Percentiles rank a stretch among this genome's conserved stretches.
Conservation (phyloP, 805 yeast species). For the Yamadazyma scolyti region DNA sequence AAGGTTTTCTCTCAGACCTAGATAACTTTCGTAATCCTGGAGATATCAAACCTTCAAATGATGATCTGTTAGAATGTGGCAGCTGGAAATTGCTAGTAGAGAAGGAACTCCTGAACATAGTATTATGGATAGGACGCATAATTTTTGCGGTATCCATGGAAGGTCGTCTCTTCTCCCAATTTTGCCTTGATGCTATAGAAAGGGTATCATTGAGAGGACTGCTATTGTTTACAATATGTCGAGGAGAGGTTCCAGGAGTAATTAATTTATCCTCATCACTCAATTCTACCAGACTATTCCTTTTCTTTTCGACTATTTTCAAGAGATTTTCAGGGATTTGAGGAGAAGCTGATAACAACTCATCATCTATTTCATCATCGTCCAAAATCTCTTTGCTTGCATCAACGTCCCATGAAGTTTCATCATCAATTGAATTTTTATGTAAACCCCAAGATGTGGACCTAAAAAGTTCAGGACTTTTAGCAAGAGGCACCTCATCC, state of each 20-base stretch:
- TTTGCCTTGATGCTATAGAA: constrained; percentile 13
- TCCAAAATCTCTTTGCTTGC: constrained; percentile 23
- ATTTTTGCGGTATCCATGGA: constrained; percentile 33
- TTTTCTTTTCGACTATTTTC: constrained; percentile 47
- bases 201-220: constrained; percentile 2
- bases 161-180: constrained; percentile 24
- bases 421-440: constrained; percentile 15
- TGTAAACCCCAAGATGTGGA: constrained; percentile 5
- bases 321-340: constrained; percentile 63
- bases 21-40: constrained; percentile 5
- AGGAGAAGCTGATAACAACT: constrained; percentile 56
- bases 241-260: constrained; percentile 32
- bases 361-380: constrained; percentile 43
- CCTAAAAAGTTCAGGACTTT: constrained; percentile 9
- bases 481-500: constrained; percentile 1
- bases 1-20: constrained; percentile 7
- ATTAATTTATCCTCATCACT: constrained; percentile 22
- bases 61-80: constrained; percentile 9
- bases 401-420: constrained; percentile 18
- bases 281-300: constrained; percentile 11
- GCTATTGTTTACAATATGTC: constrained; percentile 5
- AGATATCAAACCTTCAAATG: constrained; percentile 6
- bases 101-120: constrained; percentile 14
- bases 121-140: constrained; percentile 15
- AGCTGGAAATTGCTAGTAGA: constrained; percentile 5